Evolutionary conservation across 257 asterid species (phyloP).

Genomic region (Solanum bulbocastanum): DNA sequence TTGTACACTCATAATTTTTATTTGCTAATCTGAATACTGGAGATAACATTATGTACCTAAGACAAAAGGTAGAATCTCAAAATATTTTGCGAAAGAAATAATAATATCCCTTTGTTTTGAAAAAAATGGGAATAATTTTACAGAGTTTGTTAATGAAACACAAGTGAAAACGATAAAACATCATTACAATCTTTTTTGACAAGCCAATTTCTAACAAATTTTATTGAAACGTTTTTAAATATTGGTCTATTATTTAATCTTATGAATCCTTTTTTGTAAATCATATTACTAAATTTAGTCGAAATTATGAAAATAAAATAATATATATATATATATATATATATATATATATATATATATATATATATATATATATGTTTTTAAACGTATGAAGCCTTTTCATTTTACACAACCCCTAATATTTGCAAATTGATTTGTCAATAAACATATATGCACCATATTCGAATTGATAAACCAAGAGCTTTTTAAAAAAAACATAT

Average conservation of each 20-base stretch:
- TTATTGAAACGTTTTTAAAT: neutral
- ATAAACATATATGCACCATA: neutral
- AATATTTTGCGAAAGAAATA: neutral
- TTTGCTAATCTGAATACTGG: too few species aligned
- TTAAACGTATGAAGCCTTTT: neutral
- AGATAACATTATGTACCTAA: neutral
- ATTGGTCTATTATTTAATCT: neutral
- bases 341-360: too few species aligned
- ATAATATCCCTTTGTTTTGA: neutral
- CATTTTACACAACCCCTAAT: neutral
- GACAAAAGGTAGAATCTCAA: neutral
- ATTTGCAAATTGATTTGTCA: neutral
- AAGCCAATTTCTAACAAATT: neutral
- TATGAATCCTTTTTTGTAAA: neutral
- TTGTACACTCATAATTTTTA: too few species aligned
- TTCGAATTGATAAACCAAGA: neutral
- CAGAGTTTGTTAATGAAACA: too few species aligned
- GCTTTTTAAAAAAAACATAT: accelerated
- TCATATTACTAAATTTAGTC: neutral
- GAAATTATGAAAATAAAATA: neutral
- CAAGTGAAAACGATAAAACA: too few species aligned
- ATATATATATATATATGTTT: too few species aligned
- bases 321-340: too few species aligned
- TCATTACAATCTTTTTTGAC: neutral
- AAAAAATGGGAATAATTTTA: too few species aligned